phyloP scores from a whole-genome alignment of 2,329 filamentous ascomycete species.

The Dactylellina parvicollis region DNA sequence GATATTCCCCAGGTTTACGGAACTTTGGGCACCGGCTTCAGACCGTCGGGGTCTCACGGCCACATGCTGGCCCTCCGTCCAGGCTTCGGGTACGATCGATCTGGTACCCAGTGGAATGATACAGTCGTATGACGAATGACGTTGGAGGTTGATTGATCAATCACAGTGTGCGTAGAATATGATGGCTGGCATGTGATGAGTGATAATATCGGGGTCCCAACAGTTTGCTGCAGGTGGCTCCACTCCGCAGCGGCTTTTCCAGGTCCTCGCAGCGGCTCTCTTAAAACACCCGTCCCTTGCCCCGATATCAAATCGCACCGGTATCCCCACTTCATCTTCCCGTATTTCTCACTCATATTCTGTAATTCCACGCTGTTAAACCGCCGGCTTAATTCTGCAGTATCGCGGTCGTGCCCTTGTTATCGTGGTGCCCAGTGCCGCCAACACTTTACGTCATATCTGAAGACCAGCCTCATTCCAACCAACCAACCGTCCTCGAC shows the following conservation, averaged over 20 bases:
- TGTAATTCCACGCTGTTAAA: too few species aligned
- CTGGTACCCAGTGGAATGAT: background rate
- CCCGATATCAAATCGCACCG: background rate
- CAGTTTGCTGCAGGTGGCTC: background rate
- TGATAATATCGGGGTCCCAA: background rate
- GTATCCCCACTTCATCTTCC: background rate
- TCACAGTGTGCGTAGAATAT: too few species aligned
- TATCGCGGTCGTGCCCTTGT: too few species aligned
- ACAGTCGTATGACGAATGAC: background rate
- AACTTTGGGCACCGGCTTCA: background rate
- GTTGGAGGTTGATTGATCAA: constrained; percentile 4
- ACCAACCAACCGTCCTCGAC: background rate
- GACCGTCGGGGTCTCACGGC: background rate
- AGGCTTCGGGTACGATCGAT: too few species aligned
- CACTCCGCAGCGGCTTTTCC: too few species aligned
- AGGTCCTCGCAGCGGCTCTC: too few species aligned
- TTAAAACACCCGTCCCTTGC: too few species aligned
- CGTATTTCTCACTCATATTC: background rate
- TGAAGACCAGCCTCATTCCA: background rate
- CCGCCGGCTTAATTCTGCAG: too few species aligned
- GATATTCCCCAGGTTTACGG: background rate
- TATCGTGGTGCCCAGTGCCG: background rate
- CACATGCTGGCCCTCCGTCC: background rate
- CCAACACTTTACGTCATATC: constrained; percentile 23
- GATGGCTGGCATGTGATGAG: background rate